phyloP scores from a whole-genome alignment of 164 flowering plant genomes.

The Vitis cinerea region DNA sequence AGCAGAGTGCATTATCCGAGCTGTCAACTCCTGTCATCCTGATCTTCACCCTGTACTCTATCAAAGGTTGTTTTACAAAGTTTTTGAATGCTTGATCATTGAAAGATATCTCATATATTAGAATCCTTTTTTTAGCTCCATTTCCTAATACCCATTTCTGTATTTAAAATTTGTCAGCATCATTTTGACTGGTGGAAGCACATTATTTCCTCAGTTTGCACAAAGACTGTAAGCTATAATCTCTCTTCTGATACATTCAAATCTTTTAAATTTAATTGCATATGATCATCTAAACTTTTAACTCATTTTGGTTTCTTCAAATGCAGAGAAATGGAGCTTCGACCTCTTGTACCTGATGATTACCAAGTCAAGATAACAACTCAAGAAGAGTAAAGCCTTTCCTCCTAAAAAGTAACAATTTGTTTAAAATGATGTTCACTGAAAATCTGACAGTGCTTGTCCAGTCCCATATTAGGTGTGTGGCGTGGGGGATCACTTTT shows the following conservation, averaged over 20 bases:
- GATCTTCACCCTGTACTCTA: conserved; percentile 92
- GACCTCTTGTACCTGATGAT: conserved; percentile 91
- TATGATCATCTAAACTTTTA: not conserved
- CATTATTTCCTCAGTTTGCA: conserved; percentile 83
- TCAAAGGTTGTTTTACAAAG: conserved; percentile 54
- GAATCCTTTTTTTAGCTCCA: conserved; percentile 1
- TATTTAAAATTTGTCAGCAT: conserved; percentile 52
- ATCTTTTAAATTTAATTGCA: not conserved
- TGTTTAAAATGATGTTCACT: not conserved
- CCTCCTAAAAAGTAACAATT: not conserved
- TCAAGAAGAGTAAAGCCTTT: conserved; percentile 77
- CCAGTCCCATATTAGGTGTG: conserved; percentile 87
- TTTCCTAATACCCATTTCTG: not conserved
- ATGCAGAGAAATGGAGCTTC: conserved; percentile 82
- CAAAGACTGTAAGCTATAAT: conserved; percentile 74
- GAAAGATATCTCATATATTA: not conserved
- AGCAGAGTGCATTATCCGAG: conserved; percentile 93
- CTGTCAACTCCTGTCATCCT: conserved; percentile 87
- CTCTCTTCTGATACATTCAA: not conserved
- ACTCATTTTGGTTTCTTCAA: not conserved
- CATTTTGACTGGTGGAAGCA: conserved; percentile 94
- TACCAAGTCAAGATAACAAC: conserved; percentile 79
- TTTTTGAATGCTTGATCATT: not conserved
- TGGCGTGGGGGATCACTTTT: conserved; percentile 98
- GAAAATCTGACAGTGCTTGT: conserved; percentile 14